Percentiles rank a stretch among this genome's conserved stretches.
Evolutionary conservation across 164 flowering plant genomes (phyloP).

Genomic region (Sedum album): DNA sequence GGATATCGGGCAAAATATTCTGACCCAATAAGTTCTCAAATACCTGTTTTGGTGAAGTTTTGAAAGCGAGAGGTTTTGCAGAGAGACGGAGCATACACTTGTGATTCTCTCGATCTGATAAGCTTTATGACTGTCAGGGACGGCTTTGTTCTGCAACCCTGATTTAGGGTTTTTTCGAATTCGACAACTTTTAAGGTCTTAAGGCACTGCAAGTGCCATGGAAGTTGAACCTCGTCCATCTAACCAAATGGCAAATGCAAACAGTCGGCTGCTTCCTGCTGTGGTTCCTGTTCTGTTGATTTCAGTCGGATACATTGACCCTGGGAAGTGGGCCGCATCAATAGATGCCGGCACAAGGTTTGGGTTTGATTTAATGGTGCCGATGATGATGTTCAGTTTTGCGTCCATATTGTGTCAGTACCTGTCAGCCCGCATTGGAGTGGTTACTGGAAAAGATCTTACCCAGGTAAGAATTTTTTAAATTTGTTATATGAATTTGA

Average conservation of each 20-base stretch:
- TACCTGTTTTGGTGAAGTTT: background rate
- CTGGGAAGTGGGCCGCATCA: too few relatives aligned
- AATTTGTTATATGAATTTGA: too few relatives aligned
- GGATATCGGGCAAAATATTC: background rate
- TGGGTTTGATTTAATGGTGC: slow-evolving; percentile 7
- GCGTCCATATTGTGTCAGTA: too few relatives aligned
- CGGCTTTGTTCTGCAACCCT: too few relatives aligned
- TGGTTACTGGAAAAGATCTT: slow-evolving; percentile 10
- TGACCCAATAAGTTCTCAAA: background rate
- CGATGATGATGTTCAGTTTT: slow-evolving; percentile 5
- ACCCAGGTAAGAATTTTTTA: too few relatives aligned
- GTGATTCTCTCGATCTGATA: background rate
- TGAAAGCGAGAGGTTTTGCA: background rate
- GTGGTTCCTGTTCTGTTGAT: too few relatives aligned
- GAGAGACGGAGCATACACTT: background rate
- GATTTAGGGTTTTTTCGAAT: background rate
- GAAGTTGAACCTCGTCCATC: slow-evolving; percentile 4
- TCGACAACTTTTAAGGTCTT: background rate
- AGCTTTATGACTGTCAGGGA: too few relatives aligned
- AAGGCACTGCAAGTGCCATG: background rate
- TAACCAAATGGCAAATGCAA: background rate
- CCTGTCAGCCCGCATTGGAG: slow-evolving; percentile 3
- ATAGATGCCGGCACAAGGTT: too few relatives aligned
- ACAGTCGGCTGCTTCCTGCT: slow-evolving; percentile 4
- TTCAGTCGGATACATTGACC: too few relatives aligned